A percentile compares a stretch with the other conserved stretches of the same genome.
These are phyloP conservation scores for Collybia sp. DNA, from an alignment of 768 basidiomycete genomes.

Conservation along the genomic window DNA sequence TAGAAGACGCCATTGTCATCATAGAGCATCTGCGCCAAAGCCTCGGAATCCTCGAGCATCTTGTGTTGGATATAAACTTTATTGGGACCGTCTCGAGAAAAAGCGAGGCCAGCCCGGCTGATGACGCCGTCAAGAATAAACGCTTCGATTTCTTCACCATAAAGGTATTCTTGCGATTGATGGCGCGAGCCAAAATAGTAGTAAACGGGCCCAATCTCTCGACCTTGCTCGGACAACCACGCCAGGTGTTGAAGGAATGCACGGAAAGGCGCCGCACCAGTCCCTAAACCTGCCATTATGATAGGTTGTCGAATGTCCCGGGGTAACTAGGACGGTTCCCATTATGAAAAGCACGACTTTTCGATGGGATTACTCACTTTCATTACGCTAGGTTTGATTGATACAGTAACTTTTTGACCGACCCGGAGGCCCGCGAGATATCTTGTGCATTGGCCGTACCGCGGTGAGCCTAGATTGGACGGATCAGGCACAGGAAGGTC, in stretches of 20 bases:
- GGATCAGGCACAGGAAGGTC: conserved; percentile 5
- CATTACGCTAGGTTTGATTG: conserved; percentile 99
- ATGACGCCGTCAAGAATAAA: conserved; percentile 84
- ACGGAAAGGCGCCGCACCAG: conserved; percentile 98
- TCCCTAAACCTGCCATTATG: conserved; percentile 98
- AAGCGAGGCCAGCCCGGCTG: conserved; percentile 89
- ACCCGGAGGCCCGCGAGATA: conserved; percentile 82
- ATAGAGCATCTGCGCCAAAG: conserved; percentile 70
- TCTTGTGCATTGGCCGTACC: conserved; percentile 94
- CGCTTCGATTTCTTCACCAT: conserved; percentile 94
- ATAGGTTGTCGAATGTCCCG: conserved; percentile 81
- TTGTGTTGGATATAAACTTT: conserved; percentile 99
- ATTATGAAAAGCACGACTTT: background rate
- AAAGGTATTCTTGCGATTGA: conserved; percentile 93
- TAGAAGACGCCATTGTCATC: conserved; percentile 84
- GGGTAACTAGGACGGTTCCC: conserved; percentile 56
- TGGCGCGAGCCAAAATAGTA: conserved; percentile 99
- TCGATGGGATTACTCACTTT: conserved; percentile 47
- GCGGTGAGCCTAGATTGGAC: conserved; percentile 48
- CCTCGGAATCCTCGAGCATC: conserved; percentile 87
- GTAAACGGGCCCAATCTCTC: conserved; percentile 85
- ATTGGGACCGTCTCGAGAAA: conserved; percentile 88
- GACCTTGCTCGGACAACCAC: conserved; percentile 67
- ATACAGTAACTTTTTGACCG: conserved; percentile 94
- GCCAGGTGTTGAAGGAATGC: conserved; percentile 98